Evolutionary conservation across 2,329 filamentous ascomycete genomes (phyloP).

Genomic region (Capronia americana): DNA sequence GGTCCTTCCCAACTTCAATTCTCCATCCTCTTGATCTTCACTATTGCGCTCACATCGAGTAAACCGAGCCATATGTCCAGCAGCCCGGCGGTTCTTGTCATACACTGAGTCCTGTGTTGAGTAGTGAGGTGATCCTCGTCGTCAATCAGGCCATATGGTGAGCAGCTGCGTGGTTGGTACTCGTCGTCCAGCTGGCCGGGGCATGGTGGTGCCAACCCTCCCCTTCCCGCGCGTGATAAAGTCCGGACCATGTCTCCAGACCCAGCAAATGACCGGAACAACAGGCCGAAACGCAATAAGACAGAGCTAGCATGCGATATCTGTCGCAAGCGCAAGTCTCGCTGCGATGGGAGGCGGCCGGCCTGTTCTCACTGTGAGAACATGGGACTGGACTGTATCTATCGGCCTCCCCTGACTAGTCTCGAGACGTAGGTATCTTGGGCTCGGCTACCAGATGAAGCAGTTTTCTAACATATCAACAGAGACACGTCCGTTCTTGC

Average conservation of each 20-base stretch:
- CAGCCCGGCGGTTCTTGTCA: neutral
- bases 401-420: conserved; percentile 19
- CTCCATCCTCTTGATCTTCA: neutral
- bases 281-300: conserved; percentile 23
- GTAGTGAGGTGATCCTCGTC: neutral
- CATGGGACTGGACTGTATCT: conserved; percentile 14
- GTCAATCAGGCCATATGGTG: neutral
- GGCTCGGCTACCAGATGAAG: neutral
- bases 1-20: neutral
- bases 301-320: conserved; percentile 23
- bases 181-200: neutral
- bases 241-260: conserved; percentile 15
- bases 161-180: neutral
- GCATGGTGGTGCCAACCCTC: neutral
- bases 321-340: conserved; percentile 16
- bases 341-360: conserved; percentile 20
- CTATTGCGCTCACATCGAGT: neutral
- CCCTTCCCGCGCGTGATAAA: neutral
- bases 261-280: conserved; percentile 1
- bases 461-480: neutral
- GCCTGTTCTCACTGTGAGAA: conserved; percentile 20
- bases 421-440: conserved; percentile 20
- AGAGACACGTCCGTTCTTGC: conserved; percentile 22
- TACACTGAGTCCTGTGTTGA: neutral
- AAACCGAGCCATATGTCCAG: neutral